These are phyloP conservation scores for Penicillium ucsense DNA, from an alignment of 495 filamentous ascomycete genomes.

Conservation along the genomic window DNA sequence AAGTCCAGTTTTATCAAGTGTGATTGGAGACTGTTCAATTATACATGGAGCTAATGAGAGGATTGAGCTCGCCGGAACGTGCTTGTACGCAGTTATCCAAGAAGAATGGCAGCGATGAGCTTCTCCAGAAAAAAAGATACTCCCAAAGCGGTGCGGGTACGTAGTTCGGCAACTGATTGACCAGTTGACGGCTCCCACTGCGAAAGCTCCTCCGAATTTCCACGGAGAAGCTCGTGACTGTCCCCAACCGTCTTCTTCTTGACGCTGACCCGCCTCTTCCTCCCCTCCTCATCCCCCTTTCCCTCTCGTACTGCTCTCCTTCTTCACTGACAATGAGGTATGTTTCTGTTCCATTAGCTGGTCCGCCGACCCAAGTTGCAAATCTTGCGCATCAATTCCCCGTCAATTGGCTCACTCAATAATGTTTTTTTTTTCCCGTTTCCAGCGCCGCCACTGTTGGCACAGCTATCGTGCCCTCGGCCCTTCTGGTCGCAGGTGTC, in stretches of 20 bases:
- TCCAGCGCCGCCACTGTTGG: conserved; percentile 45
- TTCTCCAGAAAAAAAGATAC: too few species aligned
- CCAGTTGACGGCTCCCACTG: too few species aligned
- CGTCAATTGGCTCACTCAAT: background rate
- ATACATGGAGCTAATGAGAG: background rate
- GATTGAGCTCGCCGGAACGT: background rate
- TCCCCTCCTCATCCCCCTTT: background rate
- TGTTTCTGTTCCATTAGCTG: background rate
- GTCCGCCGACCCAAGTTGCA: too few species aligned
- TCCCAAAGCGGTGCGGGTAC: too few species aligned
- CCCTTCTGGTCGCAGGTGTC: conserved; percentile 64
- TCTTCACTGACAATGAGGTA: conserved; percentile 28
- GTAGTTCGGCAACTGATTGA: too few species aligned
- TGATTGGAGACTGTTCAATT: too few species aligned
- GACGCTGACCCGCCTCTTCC: conserved; percentile 1
- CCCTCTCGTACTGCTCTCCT: background rate
- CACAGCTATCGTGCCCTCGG: conserved; percentile 79
- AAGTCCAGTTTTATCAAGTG: too few species aligned
- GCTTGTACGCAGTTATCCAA: too few species aligned
- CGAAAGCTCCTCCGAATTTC: too few species aligned
- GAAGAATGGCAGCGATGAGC: too few species aligned
- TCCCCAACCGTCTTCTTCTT: conserved; percentile 1
- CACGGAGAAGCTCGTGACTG: too few species aligned
- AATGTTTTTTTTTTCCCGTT: background rate
- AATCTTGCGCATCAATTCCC: too few species aligned